Evolutionary conservation across 129 eudicot species (phyloP).

Genomic region (Saposhnikovia divaricata): DNA sequence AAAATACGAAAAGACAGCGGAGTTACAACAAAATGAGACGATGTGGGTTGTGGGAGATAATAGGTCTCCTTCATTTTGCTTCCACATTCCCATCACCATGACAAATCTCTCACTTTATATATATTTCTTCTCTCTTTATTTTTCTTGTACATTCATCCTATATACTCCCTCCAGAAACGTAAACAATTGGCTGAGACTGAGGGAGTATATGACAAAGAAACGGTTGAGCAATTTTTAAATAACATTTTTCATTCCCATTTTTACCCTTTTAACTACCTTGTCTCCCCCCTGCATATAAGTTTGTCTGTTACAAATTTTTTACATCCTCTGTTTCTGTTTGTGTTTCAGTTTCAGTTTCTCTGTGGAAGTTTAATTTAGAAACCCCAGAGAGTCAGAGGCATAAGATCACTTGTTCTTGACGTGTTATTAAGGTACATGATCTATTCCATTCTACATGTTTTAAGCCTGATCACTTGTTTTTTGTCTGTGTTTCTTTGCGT

Average conservation of each 20-base stretch:
- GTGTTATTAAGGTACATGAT: slow-evolving; percentile 7
- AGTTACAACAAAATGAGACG: slow-evolving; percentile 8
- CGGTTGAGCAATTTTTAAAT: background rate
- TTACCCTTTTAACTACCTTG: slow-evolving; percentile 8
- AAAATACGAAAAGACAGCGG: background rate
- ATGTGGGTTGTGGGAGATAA: slow-evolving; percentile 48
- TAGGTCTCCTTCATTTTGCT: slow-evolving; percentile 54
- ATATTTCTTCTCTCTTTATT: background rate
- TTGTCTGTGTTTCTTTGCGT: background rate
- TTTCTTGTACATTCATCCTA: background rate
- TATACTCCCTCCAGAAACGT: too few relatives aligned
- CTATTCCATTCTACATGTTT: background rate
- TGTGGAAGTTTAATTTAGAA: background rate
- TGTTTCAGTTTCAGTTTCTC: background rate
- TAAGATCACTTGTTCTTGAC: background rate
- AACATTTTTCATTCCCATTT: background rate
- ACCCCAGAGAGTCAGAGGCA: background rate
- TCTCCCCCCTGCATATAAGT: background rate
- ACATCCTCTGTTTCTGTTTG: background rate
- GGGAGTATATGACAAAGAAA: background rate
- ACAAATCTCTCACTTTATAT: too few relatives aligned
- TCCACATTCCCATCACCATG: slow-evolving; percentile 26
- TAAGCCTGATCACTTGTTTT: background rate
- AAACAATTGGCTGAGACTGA: too few relatives aligned
- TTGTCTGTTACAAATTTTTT: background rate